Evolutionary conservation across 148 eudicot species (phyloP).

Genomic region (Fagopyrum esculentum): DNA sequence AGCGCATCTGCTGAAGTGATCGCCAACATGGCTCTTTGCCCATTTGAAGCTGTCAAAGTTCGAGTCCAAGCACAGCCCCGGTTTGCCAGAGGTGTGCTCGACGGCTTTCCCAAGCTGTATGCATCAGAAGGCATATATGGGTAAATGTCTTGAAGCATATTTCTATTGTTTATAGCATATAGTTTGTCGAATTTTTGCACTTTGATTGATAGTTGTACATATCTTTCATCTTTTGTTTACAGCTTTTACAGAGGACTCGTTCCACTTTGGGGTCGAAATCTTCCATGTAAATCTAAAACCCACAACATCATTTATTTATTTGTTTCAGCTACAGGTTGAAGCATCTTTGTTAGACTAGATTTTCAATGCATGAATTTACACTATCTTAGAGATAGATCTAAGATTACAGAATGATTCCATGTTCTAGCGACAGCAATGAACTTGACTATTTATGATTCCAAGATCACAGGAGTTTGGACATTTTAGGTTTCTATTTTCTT

Average conservation of each 20-base stretch:
- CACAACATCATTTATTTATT: neutral
- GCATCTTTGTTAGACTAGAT: neutral
- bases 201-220: neutral
- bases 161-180: neutral
- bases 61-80: slow-evolving; percentile 59
- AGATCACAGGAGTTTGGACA: neutral
- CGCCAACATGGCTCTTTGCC: slow-evolving; percentile 58
- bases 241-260: slow-evolving; percentile 62
- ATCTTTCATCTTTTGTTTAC: slow-evolving; percentile 19
- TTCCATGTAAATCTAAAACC: slow-evolving; percentile 47
- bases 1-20: slow-evolving; percentile 68
- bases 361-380: neutral
- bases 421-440: neutral
- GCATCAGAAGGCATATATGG: slow-evolving; percentile 48
- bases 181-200: neutral
- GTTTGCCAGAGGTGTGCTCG: slow-evolving; percentile 59
- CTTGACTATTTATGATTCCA: neutral
- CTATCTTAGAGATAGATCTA: neutral
- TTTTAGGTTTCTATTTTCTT: neutral
- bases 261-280: slow-evolving; percentile 65
- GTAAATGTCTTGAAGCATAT: slow-evolving; percentile 20
- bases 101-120: slow-evolving; percentile 57
- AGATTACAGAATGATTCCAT: neutral
- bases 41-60: slow-evolving; percentile 68
- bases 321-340: neutral